Evolutionary conservation across 2,329 filamentous ascomycete species (phyloP), one percentile per base, ranked within the genome.

Genomic region (Stachybotrys chlorohalonatus): DNA sequence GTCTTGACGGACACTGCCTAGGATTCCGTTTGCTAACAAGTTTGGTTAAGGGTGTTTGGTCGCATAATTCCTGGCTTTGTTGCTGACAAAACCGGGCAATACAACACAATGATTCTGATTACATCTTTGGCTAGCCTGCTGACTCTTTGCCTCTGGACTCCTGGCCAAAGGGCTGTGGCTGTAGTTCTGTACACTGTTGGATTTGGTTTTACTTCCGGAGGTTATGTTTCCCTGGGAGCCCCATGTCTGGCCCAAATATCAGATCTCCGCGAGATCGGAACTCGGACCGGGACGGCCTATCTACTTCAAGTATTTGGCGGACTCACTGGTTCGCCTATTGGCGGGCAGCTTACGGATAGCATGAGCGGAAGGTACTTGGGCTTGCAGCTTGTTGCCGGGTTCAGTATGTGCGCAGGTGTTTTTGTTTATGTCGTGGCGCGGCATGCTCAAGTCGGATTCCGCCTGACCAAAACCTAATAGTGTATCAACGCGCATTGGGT

Each of bases 181-280:
- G 31, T 31, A 31, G 24, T 53, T 24, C 13, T 42, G 15, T 53
- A 31, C 24, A 24, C 42, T 24, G 39, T 62, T 0, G 53, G 71
- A 0, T 73, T 69, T 53, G 71, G 71, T 0, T 64, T 73, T n/a
- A 59, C 62, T 1, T 73, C 71, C 0, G 70, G 71, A 2, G 66
- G 67, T 0, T 67, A 64, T 16, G 63, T 71, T 3, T 61, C 64
- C 0, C 60, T 73, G 0, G 59, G 62, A 0, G 66, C 69, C 0
- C 66, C 66, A 0, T 61, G 70, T 11, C 58, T 69, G 2, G 68
- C 68, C 0, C 78, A 84, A 52, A 80, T 85, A 51, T 79, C 77
- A 0, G 76, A 80, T 46, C 70, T 82, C 32, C 68, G 73, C 1
- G 73, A 82, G 57, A 76, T 85, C 2, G 83, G 82, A 0, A 70